Evolutionary conservation across 208 protist species (phyloP).

Genomic region (Leptomonas seymouri): DNA sequence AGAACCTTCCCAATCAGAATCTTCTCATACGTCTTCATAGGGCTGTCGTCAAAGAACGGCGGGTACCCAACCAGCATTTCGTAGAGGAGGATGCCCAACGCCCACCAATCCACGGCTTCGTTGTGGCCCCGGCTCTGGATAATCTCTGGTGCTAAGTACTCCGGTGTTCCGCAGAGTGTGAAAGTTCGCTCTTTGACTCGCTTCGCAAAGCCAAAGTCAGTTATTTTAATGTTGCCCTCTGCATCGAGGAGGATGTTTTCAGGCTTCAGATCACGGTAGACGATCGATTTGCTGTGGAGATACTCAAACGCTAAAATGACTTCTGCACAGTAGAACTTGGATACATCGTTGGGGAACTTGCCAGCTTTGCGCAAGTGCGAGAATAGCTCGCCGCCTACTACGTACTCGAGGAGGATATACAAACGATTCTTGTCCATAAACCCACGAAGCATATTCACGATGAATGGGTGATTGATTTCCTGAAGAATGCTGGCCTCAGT

Average conservation of each 20-base stretch:
- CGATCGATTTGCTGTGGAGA: slow-evolving; percentile 79
- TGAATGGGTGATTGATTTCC: slow-evolving; percentile 94
- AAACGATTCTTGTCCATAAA: slow-evolving; percentile 95
- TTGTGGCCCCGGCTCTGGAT: slow-evolving; percentile 85
- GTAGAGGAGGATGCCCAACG: slow-evolving; percentile 90
- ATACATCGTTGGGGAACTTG: slow-evolving; percentile 92
- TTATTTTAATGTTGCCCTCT: slow-evolving; percentile 89
- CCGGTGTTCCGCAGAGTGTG: slow-evolving; percentile 84
- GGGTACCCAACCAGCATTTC: slow-evolving; percentile 92
- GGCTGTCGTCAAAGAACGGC: slow-evolving; percentile 93
- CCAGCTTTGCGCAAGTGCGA: slow-evolving; percentile 91
- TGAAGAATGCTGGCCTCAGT: slow-evolving; percentile 95
- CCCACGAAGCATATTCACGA: slow-evolving; percentile 95
- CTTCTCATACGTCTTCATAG: slow-evolving; percentile 93
- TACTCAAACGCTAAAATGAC: slow-evolving; percentile 87
- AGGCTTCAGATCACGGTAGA: slow-evolving; percentile 91
- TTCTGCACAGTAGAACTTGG: slow-evolving; percentile 94
- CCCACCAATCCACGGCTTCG: slow-evolving; percentile 91
- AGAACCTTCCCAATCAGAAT: slow-evolving; percentile 84
- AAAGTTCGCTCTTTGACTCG: slow-evolving; percentile 80
- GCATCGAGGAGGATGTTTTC: slow-evolving; percentile 87
- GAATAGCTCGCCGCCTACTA: slow-evolving; percentile 93
- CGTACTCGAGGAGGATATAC: slow-evolving; percentile 95
- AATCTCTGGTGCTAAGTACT: slow-evolving; percentile 89
- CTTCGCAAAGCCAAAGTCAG: slow-evolving; percentile 92